Evolutionary conservation across 129 eudicot genomes (phyloP).

Genomic region (Dittrichia graveolens): DNA sequence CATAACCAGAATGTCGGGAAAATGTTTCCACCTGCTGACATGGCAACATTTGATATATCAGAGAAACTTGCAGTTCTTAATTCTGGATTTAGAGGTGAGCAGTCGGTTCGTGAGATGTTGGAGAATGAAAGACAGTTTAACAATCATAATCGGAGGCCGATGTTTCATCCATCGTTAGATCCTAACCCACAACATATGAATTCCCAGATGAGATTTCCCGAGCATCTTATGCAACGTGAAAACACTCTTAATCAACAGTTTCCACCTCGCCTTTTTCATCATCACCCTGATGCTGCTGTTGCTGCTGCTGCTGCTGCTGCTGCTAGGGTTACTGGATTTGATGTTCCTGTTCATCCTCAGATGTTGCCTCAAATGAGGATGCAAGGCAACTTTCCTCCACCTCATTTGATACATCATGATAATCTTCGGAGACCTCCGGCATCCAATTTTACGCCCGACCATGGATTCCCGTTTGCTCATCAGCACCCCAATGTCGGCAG

Average conservation of each 20-base stretch:
- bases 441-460: constrained; percentile 57
- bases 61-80: constrained; percentile 67
- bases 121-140: constrained; percentile 52
- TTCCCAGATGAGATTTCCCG: constrained; percentile 72
- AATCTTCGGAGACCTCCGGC: constrained; percentile 62
- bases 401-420: constrained; percentile 39
- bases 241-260: constrained; percentile 54
- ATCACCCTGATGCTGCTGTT: constrained; percentile 49
- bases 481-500: constrained; percentile 59
- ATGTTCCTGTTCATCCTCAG: constrained; percentile 60
- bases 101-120: constrained; percentile 44
- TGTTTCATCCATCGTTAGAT: constrained; percentile 50
- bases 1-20: constrained; percentile 31
- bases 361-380: constrained; percentile 77
- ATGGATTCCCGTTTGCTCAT: constrained; percentile 65
- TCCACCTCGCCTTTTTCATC: constrained; percentile 51
- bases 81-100: constrained; percentile 48
- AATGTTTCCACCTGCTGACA: constrained; percentile 33
- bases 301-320: constrained; percentile 15
- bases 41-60: constrained; percentile 40
- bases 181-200: constrained; percentile 35
- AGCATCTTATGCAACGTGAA: constrained; percentile 50
- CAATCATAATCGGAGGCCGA: constrained; percentile 52
- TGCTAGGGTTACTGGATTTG: constrained; percentile 59
- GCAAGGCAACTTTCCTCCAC: constrained; percentile 59